Percentiles rank a stretch among this genome's conserved stretches.
These are phyloP conservation scores for Eutypella sp. DNA, from an alignment of 2,329 filamentous ascomycete genomes.

Conservation along the genomic window DNA sequence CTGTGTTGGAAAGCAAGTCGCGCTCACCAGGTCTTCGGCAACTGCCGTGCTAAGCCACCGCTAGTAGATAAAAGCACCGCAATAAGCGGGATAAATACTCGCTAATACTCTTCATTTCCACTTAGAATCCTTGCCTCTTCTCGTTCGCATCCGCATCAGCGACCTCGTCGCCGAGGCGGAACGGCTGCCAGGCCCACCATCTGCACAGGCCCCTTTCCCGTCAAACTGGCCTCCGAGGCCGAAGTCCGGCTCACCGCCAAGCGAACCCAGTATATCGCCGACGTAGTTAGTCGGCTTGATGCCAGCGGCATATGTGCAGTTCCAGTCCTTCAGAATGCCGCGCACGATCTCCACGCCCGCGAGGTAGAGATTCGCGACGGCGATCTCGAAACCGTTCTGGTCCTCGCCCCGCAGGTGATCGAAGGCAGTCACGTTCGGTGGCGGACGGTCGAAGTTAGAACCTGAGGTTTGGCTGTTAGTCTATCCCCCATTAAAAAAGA, in stretches of 20 bases:
- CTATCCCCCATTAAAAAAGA: not conserved
- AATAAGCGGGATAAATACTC: not conserved
- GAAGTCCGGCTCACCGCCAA: slow-evolving; percentile 63
- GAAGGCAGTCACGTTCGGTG: slow-evolving; percentile 48
- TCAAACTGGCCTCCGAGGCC: slow-evolving; percentile 43
- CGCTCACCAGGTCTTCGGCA: no score
- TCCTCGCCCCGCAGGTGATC: slow-evolving; percentile 56
- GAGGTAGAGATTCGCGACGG: slow-evolving; percentile 60
- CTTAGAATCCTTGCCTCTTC: not conserved
- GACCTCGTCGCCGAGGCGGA: not conserved
- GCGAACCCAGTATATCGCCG: slow-evolving; percentile 65
- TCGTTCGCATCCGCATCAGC: not conserved
- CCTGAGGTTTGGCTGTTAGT: slow-evolving; percentile 25
- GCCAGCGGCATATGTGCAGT: slow-evolving; percentile 51
- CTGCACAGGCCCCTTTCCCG: slow-evolving; percentile 2
- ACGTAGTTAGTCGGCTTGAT: slow-evolving; percentile 60
- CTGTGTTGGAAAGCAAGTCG: no score
- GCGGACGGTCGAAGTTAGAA: slow-evolving; percentile 68
- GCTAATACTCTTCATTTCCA: not conserved
- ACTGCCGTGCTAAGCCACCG: no score
- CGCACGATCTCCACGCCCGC: slow-evolving; percentile 61
- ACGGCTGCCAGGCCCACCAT: not conserved
- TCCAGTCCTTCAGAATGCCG: slow-evolving; percentile 59
- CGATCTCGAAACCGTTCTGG: slow-evolving; percentile 59
- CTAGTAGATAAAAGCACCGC: not conserved